Evolutionary conservation across 2,329 filamentous ascomycete genomes (phyloP).

Genomic region (Colletotrichum liaoningense): DNA sequence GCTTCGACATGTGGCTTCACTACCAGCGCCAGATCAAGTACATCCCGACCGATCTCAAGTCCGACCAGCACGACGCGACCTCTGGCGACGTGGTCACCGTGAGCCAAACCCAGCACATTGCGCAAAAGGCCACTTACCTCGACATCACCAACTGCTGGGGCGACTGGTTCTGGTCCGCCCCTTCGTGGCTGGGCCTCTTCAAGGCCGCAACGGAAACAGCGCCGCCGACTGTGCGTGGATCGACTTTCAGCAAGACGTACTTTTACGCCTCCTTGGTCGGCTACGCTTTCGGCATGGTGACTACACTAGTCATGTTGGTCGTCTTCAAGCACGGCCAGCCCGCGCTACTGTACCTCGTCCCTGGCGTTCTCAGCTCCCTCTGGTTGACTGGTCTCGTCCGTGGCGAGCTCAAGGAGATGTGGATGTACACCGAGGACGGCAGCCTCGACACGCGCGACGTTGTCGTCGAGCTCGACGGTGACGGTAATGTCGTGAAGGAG

Average conservation of each 20-base stretch:
- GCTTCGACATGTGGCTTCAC: conserved; percentile 90
- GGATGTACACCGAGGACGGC: conserved; percentile 82
- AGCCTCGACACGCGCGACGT: conserved; percentile 66
- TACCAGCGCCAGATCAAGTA: conserved; percentile 76
- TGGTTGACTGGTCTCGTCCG: conserved; percentile 79
- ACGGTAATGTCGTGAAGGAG: conserved; percentile 58
- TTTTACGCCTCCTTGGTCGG: conserved; percentile 82
- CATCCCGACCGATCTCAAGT: conserved; percentile 49
- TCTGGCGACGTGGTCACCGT: conserved; percentile 49
- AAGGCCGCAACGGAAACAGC: conserved; percentile 37
- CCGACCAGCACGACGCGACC: conserved; percentile 43
- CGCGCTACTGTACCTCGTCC: conserved; percentile 91
- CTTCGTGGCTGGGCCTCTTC: conserved; percentile 41
- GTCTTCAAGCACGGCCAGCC: conserved; percentile 87
- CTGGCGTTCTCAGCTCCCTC: conserved; percentile 79
- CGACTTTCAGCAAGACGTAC: conserved; percentile 83
- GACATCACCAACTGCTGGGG: conserved; percentile 82
- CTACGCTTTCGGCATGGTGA: conserved; percentile 82
- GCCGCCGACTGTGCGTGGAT: conserved; percentile 49
- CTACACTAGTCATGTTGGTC: conserved; percentile 81
- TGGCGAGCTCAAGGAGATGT: conserved; percentile 81
- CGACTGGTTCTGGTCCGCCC: conserved; percentile 80
- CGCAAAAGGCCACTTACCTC: conserved; percentile 57
- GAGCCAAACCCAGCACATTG: conserved; percentile 54
- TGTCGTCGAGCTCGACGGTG: conserved; percentile 64